Percentiles rank a stretch among this genome's conserved stretches.
Conservation (phyloP, 2,329 filamentous ascomycete genomes). For the Dactylellina haptotyla region DNA sequence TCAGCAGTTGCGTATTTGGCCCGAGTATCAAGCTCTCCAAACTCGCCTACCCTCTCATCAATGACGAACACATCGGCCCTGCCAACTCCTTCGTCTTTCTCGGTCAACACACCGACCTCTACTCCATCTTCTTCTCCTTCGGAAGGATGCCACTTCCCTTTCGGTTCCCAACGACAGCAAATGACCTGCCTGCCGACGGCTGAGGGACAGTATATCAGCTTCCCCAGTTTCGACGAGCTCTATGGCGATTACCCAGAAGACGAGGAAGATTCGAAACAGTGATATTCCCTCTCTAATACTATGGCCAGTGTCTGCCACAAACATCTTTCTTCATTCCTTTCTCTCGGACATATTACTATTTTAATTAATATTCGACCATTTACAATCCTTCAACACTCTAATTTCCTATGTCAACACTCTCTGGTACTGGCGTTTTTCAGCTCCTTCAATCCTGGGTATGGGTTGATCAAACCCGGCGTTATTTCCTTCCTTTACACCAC, state of each 20-base stretch:
- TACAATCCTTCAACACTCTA: conserved; percentile 41
- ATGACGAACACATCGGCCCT: conserved; percentile 52
- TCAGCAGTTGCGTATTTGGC: conserved; percentile 63
- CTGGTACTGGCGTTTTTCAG: conserved; percentile 28
- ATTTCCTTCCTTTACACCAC: conserved; percentile 37
- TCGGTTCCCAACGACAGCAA: conserved; percentile 53
- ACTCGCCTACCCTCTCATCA: conserved; percentile 49
- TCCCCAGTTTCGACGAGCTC: conserved; percentile 76
- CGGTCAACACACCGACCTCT: conserved; percentile 58
- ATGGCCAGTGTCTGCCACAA: not conserved
- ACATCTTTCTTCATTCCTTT: conserved; percentile 29
- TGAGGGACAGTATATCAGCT: conserved; percentile 74
- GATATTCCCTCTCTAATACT: conserved; percentile 4
- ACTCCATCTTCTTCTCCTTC: conserved; percentile 61
- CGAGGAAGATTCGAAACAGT: conserved; percentile 54
- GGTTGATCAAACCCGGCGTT: conserved; percentile 52
- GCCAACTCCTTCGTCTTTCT: conserved; percentile 52
- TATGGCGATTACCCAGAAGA: conserved; percentile 65
- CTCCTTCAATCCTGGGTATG: conserved; percentile 41
- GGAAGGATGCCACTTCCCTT: conserved; percentile 60
- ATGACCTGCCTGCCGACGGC: conserved; percentile 53
- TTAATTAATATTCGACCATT: conserved; percentile 39
- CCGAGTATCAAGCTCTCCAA: conserved; percentile 60
- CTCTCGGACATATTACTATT: conserved; percentile 19
- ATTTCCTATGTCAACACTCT: conserved; percentile 49